phyloP scores from a whole-genome alignment of 108 stramenopile species.

The Skeletonema marinoi region DNA sequence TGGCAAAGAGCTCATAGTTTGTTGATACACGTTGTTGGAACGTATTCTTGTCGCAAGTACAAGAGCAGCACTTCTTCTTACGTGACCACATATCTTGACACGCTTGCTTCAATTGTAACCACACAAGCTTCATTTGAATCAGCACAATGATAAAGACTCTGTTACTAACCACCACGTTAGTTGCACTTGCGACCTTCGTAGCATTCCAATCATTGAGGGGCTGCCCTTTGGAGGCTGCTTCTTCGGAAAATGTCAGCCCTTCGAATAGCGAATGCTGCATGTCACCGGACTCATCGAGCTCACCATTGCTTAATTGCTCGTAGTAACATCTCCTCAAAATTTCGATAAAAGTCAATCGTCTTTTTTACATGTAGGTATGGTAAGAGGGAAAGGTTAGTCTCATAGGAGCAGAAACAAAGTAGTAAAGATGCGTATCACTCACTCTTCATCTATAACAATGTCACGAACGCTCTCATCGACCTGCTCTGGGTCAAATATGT shows the following conservation, averaged over 20 bases:
- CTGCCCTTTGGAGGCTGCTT: conserved; percentile 49
- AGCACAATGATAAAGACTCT: background rate
- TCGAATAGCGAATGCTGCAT: conserved; percentile 42
- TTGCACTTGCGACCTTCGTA: conserved; percentile 15
- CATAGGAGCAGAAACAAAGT: background rate
- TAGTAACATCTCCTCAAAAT: conserved; percentile 52
- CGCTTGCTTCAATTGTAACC: background rate
- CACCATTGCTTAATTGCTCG: conserved; percentile 49
- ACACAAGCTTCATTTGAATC: conserved; percentile 5
- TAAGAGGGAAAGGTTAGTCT: background rate
- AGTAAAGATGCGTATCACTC: background rate
- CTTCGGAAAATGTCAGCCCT: conserved; percentile 57
- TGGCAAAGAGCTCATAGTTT: background rate
- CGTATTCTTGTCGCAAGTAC: background rate
- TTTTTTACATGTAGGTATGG: background rate
- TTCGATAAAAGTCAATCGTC: conserved; percentile 37
- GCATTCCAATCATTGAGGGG: conserved; percentile 49
- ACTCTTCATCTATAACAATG: background rate
- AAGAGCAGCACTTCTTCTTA: background rate
- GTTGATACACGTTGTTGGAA: background rate
- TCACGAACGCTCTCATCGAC: background rate
- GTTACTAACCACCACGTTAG: background rate
- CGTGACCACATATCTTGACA: background rate
- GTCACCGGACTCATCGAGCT: conserved; percentile 39
- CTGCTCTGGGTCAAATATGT: background rate